Evolutionary conservation across 257 asterid species (phyloP).

Genomic region (Solanum verrucosum): DNA sequence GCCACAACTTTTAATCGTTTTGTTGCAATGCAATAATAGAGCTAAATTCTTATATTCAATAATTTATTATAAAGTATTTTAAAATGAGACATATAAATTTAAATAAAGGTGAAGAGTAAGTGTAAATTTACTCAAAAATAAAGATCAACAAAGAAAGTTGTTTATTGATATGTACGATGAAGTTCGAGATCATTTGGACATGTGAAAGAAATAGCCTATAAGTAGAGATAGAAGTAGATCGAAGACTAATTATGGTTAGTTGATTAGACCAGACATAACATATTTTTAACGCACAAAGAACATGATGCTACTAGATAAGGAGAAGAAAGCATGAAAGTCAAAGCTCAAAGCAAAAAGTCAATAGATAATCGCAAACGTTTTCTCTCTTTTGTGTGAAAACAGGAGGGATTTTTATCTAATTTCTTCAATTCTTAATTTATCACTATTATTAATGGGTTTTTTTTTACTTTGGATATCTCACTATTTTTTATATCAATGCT

Average conservation of each 20-base stretch:
- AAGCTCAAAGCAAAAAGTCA: too few relatives aligned
- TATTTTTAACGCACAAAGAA: too few relatives aligned
- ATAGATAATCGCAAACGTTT: too few relatives aligned
- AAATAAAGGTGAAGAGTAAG: neutral
- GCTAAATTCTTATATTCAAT: neutral
- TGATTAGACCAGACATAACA: neutral
- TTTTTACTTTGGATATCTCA: too few relatives aligned
- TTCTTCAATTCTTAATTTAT: neutral
- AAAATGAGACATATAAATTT: neutral
- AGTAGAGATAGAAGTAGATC: neutral
- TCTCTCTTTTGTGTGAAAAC: neutral
- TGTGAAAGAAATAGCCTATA: neutral
- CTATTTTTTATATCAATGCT: too few relatives aligned
- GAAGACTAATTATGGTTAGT: neutral
- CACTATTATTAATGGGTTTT: neutral
- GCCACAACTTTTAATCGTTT: neutral
- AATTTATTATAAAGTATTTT: neutral
- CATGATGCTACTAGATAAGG: neutral
- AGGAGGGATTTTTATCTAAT: too few relatives aligned
- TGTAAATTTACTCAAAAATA: too few relatives aligned
- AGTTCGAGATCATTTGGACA: neutral
- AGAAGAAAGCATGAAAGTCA: neutral
- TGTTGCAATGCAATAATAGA: neutral
- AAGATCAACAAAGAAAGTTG: too few relatives aligned
- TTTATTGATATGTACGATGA: too few relatives aligned